Evolutionary conservation across 371 early-diverging fungal genomes (phyloP).

Genomic region (Lichtheimia corymbifera): DNA sequence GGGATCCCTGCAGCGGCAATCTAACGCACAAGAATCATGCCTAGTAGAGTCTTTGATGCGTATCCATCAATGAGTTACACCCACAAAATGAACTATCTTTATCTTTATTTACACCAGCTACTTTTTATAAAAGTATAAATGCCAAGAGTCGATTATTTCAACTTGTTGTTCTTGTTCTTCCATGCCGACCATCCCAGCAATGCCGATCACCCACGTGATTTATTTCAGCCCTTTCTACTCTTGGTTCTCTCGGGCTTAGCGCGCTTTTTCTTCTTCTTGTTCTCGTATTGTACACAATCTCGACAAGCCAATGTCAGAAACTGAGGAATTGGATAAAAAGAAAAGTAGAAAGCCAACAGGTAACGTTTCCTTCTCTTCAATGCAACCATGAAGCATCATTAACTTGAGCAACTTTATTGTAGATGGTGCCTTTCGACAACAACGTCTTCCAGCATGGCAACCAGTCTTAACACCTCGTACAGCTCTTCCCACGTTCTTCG

Average conservation of each 20-base stretch:
- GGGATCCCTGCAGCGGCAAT: no score
- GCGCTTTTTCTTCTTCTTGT: conserved; percentile 1
- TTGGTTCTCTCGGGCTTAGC: neutral
- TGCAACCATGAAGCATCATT: neutral
- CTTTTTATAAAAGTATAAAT: no score
- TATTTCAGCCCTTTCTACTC: neutral
- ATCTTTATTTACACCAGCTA: no score
- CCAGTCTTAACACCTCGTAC: conserved; percentile 95
- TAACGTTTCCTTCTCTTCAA: neutral
- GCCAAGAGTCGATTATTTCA: no score
- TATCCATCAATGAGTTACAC: no score
- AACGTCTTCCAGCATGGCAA: conserved; percentile 96
- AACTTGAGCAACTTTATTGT: neutral
- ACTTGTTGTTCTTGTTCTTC: no score
- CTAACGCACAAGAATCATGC: no score
- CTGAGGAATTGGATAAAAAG: conserved; percentile 10
- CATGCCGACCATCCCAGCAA: no score
- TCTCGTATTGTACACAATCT: neutral
- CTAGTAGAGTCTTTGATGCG: no score
- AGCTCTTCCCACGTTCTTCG: conserved; percentile 90
- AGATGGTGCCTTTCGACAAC: conserved; percentile 97
- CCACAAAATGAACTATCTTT: no score
- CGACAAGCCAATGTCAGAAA: conserved; percentile 5
- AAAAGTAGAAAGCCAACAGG: conserved; percentile 22
- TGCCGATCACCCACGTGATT: no score